These are phyloP conservation scores for Tarenaya hassleriana DNA, from an alignment of 345 rosid genomes.

Conservation along the genomic window DNA sequence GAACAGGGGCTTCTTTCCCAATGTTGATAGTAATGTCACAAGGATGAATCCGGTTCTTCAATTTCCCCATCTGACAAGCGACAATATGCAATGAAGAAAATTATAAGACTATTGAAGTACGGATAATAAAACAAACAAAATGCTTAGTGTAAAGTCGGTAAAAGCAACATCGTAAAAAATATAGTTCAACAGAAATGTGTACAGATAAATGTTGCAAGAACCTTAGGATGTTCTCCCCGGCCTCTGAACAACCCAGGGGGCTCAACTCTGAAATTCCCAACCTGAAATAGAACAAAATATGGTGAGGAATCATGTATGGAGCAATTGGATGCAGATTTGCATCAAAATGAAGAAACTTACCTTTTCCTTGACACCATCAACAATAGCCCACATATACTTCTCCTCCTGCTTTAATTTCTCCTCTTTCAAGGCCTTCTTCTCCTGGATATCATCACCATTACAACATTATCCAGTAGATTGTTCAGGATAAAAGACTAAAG, in stretches of 20 bases:
- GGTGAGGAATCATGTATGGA: slow-evolving; percentile 15
- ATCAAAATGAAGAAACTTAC: slow-evolving; percentile 28
- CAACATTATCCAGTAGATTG: not conserved
- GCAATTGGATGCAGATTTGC: not conserved
- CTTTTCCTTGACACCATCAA: slow-evolving; percentile 95
- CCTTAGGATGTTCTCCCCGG: slow-evolving; percentile 99
- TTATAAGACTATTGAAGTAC: too few relatives aligned
- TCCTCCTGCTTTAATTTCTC: slow-evolving; percentile 90
- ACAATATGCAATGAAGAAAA: too few relatives aligned
- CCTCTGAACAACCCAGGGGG: slow-evolving; percentile 99
- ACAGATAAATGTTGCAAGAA: slow-evolving; percentile 18
- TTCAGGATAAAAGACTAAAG: not conserved
- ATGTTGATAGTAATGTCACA: slow-evolving; percentile 90
- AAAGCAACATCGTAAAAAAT: slow-evolving; percentile 7
- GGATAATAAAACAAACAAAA: slow-evolving; percentile 12
- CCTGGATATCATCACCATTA: slow-evolving; percentile 42
- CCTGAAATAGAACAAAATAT: slow-evolving; percentile 43
- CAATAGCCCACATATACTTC: slow-evolving; percentile 95
- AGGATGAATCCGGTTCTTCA: slow-evolving; percentile 83
- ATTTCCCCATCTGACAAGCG: slow-evolving; percentile 80
- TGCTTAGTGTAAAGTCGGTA: slow-evolving; percentile 8
- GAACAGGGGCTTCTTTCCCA: slow-evolving; percentile 73
- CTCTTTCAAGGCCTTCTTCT: slow-evolving; percentile 85
- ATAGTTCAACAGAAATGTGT: slow-evolving; percentile 7
- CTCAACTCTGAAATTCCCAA: slow-evolving; percentile 99